A percentile compares a stretch with the other conserved stretches of the same genome.
Evolutionary conservation across 495 filamentous ascomycete genomes (phyloP).

Genomic region (Corynascus novoguineensis): DNA sequence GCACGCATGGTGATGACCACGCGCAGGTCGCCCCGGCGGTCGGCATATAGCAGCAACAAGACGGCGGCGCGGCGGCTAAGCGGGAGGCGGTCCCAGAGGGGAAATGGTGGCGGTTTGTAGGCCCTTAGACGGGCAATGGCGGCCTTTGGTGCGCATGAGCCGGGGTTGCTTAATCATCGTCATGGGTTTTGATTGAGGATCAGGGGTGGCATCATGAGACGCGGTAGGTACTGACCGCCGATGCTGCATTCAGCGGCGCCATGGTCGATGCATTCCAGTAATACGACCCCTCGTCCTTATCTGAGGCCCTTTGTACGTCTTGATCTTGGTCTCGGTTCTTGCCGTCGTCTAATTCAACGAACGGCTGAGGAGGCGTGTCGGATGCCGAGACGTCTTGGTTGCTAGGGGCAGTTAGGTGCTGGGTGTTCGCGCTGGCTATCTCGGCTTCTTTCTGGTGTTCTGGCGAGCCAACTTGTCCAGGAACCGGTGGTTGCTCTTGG

Average conservation of each 20-base stretch:
- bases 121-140: conserved; percentile 71
- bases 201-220: conserved; percentile 3
- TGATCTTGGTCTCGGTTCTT: not conserved
- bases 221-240: conserved; percentile 45
- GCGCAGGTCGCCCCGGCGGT: conserved; percentile 65
- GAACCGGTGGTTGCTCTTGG: not conserved
- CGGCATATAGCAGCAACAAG: conserved; percentile 77
- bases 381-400: not conserved
- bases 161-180: not conserved
- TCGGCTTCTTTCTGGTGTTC: conserved; percentile 3
- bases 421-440: too few relatives aligned
- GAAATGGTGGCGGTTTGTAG: conserved; percentile 56
- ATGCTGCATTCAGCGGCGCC: conserved; percentile 51
- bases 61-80: conserved; percentile 73
- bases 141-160: conserved; percentile 44
- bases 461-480: not conserved
- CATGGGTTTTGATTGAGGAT: too few relatives aligned
- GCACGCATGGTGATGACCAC: conserved; percentile 86
- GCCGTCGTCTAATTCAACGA: conserved; percentile 3
- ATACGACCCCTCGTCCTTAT: conserved; percentile 30
- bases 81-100: conserved; percentile 55
- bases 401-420: too few relatives aligned
- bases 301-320: not conserved
- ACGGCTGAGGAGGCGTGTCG: not conserved
- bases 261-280: conserved; percentile 51